Evolutionary conservation across 2,329 filamentous ascomycete species (phyloP).

Genomic region (Aspergillus glaucus): DNA sequence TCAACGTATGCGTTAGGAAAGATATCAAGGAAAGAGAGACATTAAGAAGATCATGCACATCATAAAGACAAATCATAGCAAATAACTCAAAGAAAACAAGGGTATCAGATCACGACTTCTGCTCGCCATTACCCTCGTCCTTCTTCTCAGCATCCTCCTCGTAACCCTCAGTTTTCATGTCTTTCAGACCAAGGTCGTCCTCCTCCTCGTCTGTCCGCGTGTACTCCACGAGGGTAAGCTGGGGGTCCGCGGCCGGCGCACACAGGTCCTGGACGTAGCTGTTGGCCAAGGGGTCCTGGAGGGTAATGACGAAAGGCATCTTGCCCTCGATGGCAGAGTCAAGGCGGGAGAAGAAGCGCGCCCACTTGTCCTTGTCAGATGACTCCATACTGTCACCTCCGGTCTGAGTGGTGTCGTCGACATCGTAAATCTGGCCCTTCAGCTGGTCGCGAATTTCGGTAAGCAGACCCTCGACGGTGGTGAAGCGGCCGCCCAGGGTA

Average conservation of each 20-base stretch:
- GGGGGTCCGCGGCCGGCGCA: constrained; percentile 73
- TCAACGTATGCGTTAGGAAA: constrained; percentile 1
- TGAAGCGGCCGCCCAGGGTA: constrained; percentile 92
- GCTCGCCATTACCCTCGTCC: constrained; percentile 14
- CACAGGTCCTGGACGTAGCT: constrained; percentile 88
- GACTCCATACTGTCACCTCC: constrained; percentile 73
- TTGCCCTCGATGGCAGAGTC: constrained; percentile 73
- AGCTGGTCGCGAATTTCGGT: constrained; percentile 90
- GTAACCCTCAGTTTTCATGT: constrained; percentile 92
- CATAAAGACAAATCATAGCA: constrained; percentile 14
- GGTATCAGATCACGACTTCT: constrained; percentile 22
- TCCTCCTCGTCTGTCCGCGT: constrained; percentile 84
- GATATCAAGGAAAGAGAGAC: constrained; percentile 9
- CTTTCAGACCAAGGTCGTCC: constrained; percentile 80
- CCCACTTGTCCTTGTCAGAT: constrained; percentile 67
- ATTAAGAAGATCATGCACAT: constrained; percentile 14
- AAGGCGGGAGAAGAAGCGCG: constrained; percentile 70
- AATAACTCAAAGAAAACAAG: constrained; percentile 6
- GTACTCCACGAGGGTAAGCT: constrained; percentile 77
- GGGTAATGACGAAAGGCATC: constrained; percentile 71
- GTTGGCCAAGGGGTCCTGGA: constrained; percentile 82
- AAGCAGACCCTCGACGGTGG: constrained; percentile 88
- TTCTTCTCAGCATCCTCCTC: constrained; percentile 47
- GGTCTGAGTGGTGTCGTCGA: constrained; percentile 48
- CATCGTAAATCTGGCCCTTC: constrained; percentile 77